Base-by-base conservation (phyloP, 2,329 filamentous ascomycete species). In the Nemania serpens region DNA sequence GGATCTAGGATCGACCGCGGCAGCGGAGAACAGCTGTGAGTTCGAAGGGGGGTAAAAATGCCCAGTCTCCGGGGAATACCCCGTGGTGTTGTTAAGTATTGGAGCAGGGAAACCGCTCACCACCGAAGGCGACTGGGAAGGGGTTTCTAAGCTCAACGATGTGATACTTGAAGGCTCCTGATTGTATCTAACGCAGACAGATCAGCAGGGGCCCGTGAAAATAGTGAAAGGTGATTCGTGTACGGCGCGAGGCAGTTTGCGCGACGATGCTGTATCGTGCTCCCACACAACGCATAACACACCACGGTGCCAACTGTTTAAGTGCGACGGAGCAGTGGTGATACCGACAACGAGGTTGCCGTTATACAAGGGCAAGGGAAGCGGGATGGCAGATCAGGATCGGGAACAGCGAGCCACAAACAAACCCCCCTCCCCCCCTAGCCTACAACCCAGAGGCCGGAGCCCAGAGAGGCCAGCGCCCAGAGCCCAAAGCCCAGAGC, bases 71-170 rank as follows among this genome's bases (percentile, higher is more conserved):
- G 81, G 75, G 62, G 79, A 74, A 73, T 85, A 86, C 60, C 78
- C 76, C 50, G 79, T 72, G 51, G 77, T 75, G 58, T 76, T 76
- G 70, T 75, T 80, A 66, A 83, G 76, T 64, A 79, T 71, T 50
- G 80, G 76, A 65, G 81, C 78, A 70, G 81, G 78, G 73, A 84
- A 85, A 64, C 84, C 73, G 69, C 75, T 79, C 72, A 85, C 73
- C 69, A 83, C 77, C 61, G 80, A 77, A 57, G 82, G 75, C 64
- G 81, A 77, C 71, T 84, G 81, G 57, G 79, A 70, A 65, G 81
- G 73, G 64, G 73, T 80, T 73, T 85, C 83, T 75, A 85, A 78
- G 67, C 81, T 79, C 68, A 85, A 76, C 69, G 82, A 77, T 66
- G 82, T 78, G 64, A 78, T 78, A 73, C 75, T 79, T 69, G 81